Evolutionary conservation across 177 flowering plant species (phyloP).

Genomic region (Vitis hybrid): DNA sequence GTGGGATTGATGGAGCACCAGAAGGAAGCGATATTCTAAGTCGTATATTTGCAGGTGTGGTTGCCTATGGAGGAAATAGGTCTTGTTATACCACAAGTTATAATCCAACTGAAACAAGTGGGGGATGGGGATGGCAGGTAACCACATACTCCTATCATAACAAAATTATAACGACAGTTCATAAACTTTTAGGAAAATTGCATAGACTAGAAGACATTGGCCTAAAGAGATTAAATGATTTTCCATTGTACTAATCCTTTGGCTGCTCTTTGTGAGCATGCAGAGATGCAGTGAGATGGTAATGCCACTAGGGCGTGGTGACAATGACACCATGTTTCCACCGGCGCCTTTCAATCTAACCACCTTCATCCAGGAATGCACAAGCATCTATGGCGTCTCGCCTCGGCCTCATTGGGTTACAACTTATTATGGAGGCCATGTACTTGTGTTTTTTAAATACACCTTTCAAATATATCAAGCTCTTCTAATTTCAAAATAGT

Average conservation of each 20-base stretch:
- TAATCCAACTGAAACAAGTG: not conserved
- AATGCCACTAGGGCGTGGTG: not conserved
- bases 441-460: not conserved
- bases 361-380: not conserved
- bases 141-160: too few relatives aligned
- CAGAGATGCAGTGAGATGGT: conserved; percentile 5
- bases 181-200: too few relatives aligned
- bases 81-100: not conserved
- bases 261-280: not conserved
- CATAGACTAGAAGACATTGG: too few relatives aligned
- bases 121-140: conserved; percentile 21
- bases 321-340: conserved; percentile 10
- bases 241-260: too few relatives aligned
- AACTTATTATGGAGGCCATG: conserved; percentile 12
- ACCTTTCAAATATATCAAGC: not conserved
- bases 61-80: not conserved
- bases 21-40: conserved; percentile 22
- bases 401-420: conserved; percentile 7
- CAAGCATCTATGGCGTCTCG: not conserved
- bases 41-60: conserved; percentile 21
- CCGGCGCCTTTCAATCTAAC: not conserved
- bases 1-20: not conserved
- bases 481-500: not conserved
- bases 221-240: too few relatives aligned
- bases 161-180: too few relatives aligned